Percentiles rank a stretch among this genome's conserved stretches.
These are phyloP conservation scores for Borealophlyctis nickersoniae DNA, from an alignment of 192 early-diverging fungal genomes.

Conservation along the genomic window DNA sequence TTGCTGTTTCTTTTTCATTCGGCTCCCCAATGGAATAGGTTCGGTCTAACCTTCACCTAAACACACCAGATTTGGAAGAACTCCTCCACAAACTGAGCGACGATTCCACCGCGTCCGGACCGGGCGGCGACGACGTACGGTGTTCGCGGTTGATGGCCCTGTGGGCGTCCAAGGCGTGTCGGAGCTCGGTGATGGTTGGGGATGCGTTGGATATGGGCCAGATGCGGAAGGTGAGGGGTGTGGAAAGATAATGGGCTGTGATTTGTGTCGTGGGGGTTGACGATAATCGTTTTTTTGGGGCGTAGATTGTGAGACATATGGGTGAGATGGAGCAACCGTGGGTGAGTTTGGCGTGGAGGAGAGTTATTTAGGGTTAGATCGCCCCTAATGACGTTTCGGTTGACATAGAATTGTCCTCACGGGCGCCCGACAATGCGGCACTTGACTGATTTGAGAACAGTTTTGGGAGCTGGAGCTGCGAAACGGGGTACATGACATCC, in stretches of 20 bases:
- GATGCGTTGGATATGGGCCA: constrained; percentile 62
- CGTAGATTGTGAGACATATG: constrained; percentile 74
- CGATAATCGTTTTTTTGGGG: too few species aligned
- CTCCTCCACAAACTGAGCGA: constrained; percentile 45
- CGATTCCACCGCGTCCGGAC: not conserved
- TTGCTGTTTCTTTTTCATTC: too few species aligned
- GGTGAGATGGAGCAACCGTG: constrained; percentile 89
- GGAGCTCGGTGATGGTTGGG: constrained; percentile 91
- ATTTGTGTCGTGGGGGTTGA: too few species aligned
- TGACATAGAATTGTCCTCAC: constrained; percentile 87
- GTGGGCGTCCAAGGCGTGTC: constrained; percentile 90
- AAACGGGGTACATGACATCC: too few species aligned
- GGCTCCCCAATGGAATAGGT: too few species aligned
- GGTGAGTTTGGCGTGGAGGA: constrained; percentile 35
- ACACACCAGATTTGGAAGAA: constrained; percentile 69
- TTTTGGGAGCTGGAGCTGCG: too few species aligned
- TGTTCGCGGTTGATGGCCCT: constrained; percentile 68
- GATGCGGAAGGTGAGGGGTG: constrained; percentile 63
- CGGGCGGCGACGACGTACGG: constrained; percentile 40
- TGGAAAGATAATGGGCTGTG: too few species aligned
- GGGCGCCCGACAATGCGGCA: constrained; percentile 94
- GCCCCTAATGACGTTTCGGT: not conserved
- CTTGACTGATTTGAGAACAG: constrained; percentile 47
- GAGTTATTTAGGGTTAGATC: not conserved
- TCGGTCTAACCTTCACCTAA: constrained; percentile 2